Evolutionary conservation across 176 grass and related monocot species (phyloP), one percentile per base, ranked within the genome.

Genomic region (Secale cereale): DNA sequence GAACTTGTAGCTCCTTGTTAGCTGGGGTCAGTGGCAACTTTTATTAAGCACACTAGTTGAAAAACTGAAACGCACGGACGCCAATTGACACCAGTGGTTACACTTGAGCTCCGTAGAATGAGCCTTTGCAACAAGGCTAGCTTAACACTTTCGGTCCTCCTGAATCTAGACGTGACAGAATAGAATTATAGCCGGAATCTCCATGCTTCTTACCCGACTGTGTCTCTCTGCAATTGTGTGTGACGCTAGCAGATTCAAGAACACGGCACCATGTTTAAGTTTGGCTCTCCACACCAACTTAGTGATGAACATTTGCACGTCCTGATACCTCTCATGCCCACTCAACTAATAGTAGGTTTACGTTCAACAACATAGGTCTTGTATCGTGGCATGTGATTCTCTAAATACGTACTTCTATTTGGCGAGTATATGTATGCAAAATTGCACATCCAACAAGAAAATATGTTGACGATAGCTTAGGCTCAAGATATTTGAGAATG

Each of bases 241-340:
- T 43, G 12, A 3, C 41, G 41, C 41, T 13, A 13, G 2, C 3
- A 1, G 11, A 4, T 0, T 3, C 20, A n/a, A 23, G 7, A 3
- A 10, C 0, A 2, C 2, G 3, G 56, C 22, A 23, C 20, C 10
- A n/a, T 4, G 20, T 3, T n/a, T n/a, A 8, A 23, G 2, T 1
- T 23, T 60, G 3, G 57, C 3, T 60, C 57, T 25, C 8, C 22
- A 60, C 23, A 63, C 60, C 1, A 63, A 63, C 60, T 12, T 63
- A 14, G 4, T 27, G 23, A 63, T 63, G 11, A 0, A 12, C 60
- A 17, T 66, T 19, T 30, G 64, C 64, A 9, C 7, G 13, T 33
- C 64, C 64, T 16, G 64, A 66, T 32, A 66, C 64, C 64, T 32
- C 64, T 3, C 65, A 35, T 20, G 30, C 30, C 17, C 7, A 67